phyloP scores from a whole-genome alignment of 2,329 filamentous ascomycete species.

The Diaporthe eres region DNA sequence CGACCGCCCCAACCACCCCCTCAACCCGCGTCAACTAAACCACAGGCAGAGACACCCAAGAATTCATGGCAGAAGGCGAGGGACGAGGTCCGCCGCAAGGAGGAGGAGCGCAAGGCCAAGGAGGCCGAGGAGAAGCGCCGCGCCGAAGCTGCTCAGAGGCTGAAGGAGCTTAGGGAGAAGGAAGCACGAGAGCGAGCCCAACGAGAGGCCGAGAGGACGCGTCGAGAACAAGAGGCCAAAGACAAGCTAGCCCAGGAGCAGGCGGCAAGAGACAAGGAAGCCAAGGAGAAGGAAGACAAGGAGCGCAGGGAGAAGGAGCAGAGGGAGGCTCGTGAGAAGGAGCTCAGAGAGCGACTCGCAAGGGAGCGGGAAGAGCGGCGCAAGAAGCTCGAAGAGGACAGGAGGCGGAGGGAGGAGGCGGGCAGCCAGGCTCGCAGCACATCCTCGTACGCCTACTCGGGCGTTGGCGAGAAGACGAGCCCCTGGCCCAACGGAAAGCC shows the following conservation, averaged over 20 bases:
- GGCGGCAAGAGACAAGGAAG: slow-evolving; percentile 56
- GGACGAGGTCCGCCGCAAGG: slow-evolving; percentile 74
- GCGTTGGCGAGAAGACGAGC: slow-evolving; percentile 77
- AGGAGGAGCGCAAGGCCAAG: slow-evolving; percentile 73
- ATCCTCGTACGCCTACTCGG: slow-evolving; percentile 73
- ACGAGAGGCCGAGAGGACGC: slow-evolving; percentile 47
- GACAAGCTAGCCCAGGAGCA: slow-evolving; percentile 52
- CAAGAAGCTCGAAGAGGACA: slow-evolving; percentile 51
- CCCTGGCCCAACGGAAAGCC: slow-evolving; percentile 77
- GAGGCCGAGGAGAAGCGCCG: slow-evolving; percentile 73
- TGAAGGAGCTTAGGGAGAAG: slow-evolving; percentile 70
- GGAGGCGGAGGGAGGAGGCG: slow-evolving; percentile 49
- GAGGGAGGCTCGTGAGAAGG: slow-evolving; percentile 49
- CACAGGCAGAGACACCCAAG: slow-evolving; percentile 55
- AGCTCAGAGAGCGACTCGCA: slow-evolving; percentile 48
- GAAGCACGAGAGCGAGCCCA: slow-evolving; percentile 62
- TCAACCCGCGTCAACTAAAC: slow-evolving; percentile 44
- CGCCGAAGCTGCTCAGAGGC: slow-evolving; percentile 66
- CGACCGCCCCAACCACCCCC: slow-evolving; percentile 42
- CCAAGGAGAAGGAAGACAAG: slow-evolving; percentile 54
- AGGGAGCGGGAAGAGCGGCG: slow-evolving; percentile 42
- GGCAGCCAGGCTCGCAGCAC: slow-evolving; percentile 57
- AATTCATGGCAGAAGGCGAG: slow-evolving; percentile 77
- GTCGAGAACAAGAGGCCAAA: slow-evolving; percentile 51
- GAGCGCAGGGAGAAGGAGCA: slow-evolving; percentile 49